Percentiles rank a stretch among this genome's conserved stretches.
phyloP scores from a whole-genome alignment of 2,329 filamentous ascomycete genomes.

The Cladophialophora psammophila region DNA sequence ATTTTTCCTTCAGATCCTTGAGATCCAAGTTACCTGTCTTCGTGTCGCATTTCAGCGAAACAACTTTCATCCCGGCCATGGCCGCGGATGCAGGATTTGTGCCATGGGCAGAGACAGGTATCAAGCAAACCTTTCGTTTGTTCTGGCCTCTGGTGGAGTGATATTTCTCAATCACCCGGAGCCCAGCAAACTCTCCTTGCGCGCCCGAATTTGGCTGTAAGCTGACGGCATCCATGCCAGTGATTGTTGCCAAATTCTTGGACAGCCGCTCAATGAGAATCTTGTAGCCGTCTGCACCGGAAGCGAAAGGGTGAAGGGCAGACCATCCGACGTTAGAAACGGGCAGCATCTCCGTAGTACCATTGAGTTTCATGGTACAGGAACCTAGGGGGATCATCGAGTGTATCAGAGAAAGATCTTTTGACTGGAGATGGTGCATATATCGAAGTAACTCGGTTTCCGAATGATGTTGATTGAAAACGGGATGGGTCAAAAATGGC shows the following conservation, averaged over 20 bases:
- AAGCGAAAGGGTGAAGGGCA: conserved; percentile 80
- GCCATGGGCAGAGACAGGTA: conserved; percentile 92
- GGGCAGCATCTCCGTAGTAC: conserved; percentile 89
- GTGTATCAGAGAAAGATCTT: conserved; percentile 91
- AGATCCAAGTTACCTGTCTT: conserved; percentile 90
- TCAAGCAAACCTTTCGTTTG: conserved; percentile 87
- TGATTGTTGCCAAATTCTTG: conserved; percentile 78
- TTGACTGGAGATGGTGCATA: conserved; percentile 90
- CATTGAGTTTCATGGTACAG: conserved; percentile 98
- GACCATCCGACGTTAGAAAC: conserved; percentile 79
- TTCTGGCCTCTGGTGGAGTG: conserved; percentile 70
- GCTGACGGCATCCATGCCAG: conserved; percentile 87
- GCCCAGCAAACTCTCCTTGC: conserved; percentile 91
- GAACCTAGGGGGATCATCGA: conserved; percentile 98
- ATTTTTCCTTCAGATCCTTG: conserved; percentile 83
- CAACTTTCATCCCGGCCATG: conserved; percentile 95
- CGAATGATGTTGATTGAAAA: conserved; percentile 94
- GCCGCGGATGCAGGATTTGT: conserved; percentile 95
- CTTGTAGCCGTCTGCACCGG: conserved; percentile 72
- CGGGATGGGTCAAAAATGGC: conserved; percentile 81
- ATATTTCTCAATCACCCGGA: conserved; percentile 86
- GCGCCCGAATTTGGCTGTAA: conserved; percentile 95
- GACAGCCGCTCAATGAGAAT: conserved; percentile 76
- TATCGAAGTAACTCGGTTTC: conserved; percentile 94
- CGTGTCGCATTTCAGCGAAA: conserved; percentile 87